Evolutionary conservation across 495 filamentous ascomycete species (phyloP).

Genomic region (Neurospora sublineolata): DNA sequence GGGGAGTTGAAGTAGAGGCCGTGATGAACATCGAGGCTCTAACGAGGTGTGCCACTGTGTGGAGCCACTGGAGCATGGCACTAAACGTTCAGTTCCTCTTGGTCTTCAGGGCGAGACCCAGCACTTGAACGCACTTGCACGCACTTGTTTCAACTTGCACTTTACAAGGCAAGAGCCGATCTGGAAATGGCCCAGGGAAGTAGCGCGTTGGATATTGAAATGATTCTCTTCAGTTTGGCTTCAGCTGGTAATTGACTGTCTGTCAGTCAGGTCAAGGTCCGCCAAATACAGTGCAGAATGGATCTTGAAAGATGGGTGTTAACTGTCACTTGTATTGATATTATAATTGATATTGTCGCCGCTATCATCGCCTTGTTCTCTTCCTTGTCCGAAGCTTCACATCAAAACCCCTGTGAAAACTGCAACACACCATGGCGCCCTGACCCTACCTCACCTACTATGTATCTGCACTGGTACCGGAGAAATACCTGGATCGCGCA

Average conservation of each 20-base stretch:
- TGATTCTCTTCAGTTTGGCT: not conserved
- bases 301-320: not conserved
- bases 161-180: not conserved
- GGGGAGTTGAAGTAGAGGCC: not conserved
- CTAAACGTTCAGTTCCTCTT: too few relatives aligned
- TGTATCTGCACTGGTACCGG: conserved; percentile 19
- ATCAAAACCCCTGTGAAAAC: not conserved
- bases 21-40: not conserved
- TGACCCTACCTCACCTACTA: too few relatives aligned
- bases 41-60: not conserved
- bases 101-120: not conserved
- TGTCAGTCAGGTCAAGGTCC: too few relatives aligned
- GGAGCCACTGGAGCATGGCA: not conserved
- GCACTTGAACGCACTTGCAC: not conserved
- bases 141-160: not conserved
- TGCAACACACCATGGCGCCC: not conserved
- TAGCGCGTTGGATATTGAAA: not conserved
- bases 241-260: not conserved
- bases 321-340: not conserved
- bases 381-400: not conserved
- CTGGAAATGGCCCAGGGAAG: not conserved
- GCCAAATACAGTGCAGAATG: too few relatives aligned
- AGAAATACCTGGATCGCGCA: conserved; percentile 16
- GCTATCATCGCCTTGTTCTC: not conserved
- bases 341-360: not conserved